Base-by-base conservation (phyloP, 1,139 yeast species). In the Zygosaccharomyces pseudobailii region DNA sequence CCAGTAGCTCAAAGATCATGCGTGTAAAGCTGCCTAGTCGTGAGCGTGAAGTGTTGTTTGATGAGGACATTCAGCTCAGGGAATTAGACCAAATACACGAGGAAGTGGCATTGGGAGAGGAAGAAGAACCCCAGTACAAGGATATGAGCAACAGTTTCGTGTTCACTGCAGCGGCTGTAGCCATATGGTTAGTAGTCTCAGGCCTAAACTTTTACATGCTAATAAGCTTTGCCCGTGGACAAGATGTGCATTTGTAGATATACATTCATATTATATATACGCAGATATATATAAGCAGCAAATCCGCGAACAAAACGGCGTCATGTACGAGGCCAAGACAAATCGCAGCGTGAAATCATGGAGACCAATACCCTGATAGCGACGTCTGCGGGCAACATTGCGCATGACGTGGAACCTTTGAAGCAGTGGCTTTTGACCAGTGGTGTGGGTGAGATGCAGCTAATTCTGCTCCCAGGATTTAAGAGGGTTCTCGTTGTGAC, bases 131-230 rank as follows among this genome's bases (percentile, higher is more conserved):
- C 17, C 54, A 58, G 21, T 67, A 62, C 48, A 66, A 60, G 31
- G 85, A 82, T 49, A 84, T 84, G 75, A 87, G 94, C 59, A 89
- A 89, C 62, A 81, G 92, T 6, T 47, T 52, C 20, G 57, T 77
- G 34, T 76, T 86, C 55, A 80, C 81, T 38, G 57, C 74, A 19
- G 63, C 78, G 1, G 87, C 92, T 28, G 65, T 81, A 13, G 41
- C 72, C 3, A 82, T 94, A 4, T 90, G 97, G 94, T 60, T 76
- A 13, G 72, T 85, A 35, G 87, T 92, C 23, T 74, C 94, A 0
- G 77, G 76, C 27, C 74, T 92, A 55, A 92, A 92, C 67, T 69
- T 86, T 52, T 92, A 87, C 67, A 73, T 90, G 65, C 75, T 90
- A 41, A 59, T 75, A 28, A 82, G 89, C 49, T 86, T 84, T 71